These are phyloP conservation scores for Madurella fahalii DNA, from an alignment of 2,329 filamentous ascomycete species.

Conservation along the genomic window DNA sequence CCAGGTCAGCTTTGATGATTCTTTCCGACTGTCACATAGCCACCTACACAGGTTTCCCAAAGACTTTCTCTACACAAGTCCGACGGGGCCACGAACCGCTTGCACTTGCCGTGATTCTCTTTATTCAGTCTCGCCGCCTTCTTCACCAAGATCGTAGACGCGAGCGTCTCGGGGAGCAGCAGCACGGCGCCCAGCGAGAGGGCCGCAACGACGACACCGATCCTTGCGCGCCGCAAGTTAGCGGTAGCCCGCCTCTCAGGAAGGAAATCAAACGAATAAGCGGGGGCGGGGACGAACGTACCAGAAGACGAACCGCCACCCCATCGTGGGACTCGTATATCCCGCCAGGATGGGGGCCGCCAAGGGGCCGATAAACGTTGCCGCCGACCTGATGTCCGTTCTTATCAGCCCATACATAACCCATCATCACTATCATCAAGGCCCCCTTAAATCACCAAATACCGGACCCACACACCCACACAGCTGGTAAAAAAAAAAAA, in stretches of 20 bases:
- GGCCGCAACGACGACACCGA: conserved; percentile 20
- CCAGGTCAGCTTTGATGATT: not conserved
- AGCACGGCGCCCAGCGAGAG: conserved; percentile 17
- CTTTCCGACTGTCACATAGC: not conserved
- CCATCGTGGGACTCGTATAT: conserved; percentile 18
- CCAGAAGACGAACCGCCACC: conserved; percentile 29
- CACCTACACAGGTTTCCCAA: conserved; percentile 21
- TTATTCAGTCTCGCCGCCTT: conserved; percentile 26
- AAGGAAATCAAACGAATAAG: not conserved
- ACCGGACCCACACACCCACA: not conserved
- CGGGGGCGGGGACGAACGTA: not conserved
- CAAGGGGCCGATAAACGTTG: conserved; percentile 27
- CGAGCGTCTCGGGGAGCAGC: conserved; percentile 26
- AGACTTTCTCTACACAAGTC: conserved; percentile 21
- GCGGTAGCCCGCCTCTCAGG: not conserved
- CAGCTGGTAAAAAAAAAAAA: too few species aligned
- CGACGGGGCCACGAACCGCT: conserved; percentile 20
- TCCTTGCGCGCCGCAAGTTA: conserved; percentile 10
- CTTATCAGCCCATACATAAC: too few species aligned
- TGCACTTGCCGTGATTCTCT: conserved; percentile 9
- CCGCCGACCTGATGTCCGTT: conserved; percentile 10
- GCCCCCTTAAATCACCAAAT: not conserved
- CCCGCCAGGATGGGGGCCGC: conserved; percentile 26
- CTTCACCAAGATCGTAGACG: conserved; percentile 23
- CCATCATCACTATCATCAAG: not conserved